These are phyloP conservation scores for Phytomonas serpens DNA, from an alignment of 208 protist species.

Conservation along the genomic window DNA sequence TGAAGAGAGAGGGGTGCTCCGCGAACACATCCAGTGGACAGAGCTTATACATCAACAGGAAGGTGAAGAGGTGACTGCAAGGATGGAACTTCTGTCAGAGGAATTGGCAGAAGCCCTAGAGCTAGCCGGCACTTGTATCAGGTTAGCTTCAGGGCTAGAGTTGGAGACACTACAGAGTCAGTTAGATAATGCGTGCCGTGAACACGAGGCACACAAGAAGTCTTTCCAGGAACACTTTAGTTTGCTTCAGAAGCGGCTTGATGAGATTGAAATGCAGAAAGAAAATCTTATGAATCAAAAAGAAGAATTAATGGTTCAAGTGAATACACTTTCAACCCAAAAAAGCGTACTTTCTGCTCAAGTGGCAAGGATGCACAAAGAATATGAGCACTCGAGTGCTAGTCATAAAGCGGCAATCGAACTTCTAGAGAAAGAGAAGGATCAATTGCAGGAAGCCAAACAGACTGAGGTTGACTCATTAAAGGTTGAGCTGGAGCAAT, in stretches of 20 bases:
- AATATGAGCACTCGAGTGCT: neutral
- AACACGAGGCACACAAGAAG: neutral
- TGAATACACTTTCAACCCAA: neutral
- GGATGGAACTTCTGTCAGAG: neutral
- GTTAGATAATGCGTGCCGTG: neutral
- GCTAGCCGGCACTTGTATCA: neutral
- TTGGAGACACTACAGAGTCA: neutral
- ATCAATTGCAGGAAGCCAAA: neutral
- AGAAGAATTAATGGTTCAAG: neutral
- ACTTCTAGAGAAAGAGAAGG: neutral
- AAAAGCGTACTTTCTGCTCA: neutral
- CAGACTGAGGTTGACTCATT: constrained; percentile 2
- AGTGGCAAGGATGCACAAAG: neutral
- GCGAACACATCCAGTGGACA: neutral
- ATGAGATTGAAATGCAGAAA: neutral
- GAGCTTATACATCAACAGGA: neutral
- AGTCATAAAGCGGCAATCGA: neutral
- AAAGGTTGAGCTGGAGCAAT: constrained; percentile 20
- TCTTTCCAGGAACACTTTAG: neutral
- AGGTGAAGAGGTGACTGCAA: neutral
- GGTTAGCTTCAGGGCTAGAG: neutral
- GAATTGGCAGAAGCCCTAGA: neutral
- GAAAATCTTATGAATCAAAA: neutral
- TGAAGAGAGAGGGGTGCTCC: neutral
- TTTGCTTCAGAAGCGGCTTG: neutral